phyloP scores from a whole-genome alignment of 192 early-diverging fungal species.

The Coemansia sp. region DNA sequence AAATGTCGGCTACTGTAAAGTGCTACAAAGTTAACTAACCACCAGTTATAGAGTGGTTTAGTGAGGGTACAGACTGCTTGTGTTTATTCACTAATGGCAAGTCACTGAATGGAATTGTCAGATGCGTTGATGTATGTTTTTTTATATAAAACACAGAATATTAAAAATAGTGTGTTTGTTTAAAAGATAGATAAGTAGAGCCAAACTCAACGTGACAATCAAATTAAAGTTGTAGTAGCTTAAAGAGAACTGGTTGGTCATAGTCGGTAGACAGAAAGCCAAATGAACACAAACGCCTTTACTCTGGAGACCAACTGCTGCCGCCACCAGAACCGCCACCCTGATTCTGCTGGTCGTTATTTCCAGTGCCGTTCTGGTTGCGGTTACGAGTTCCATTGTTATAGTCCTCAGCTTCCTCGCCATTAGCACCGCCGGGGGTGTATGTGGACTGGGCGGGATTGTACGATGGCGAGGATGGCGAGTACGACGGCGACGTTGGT shows the following conservation, averaged over 20 bases:
- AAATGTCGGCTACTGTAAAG: too few relatives aligned
- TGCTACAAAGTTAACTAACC: too few relatives aligned
- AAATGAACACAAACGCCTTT: neutral
- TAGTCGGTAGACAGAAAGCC: too few relatives aligned
- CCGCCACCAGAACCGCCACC: slow-evolving; percentile 11
- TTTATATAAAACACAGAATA: too few relatives aligned
- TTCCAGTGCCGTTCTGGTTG: slow-evolving; percentile 10
- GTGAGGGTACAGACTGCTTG: too few relatives aligned
- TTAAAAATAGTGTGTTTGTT: too few relatives aligned
- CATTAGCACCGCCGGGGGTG: slow-evolving; percentile 28
- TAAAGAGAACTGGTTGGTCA: too few relatives aligned
- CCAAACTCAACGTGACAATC: neutral
- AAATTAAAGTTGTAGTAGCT: neutral
- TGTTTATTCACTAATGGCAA: too few relatives aligned
- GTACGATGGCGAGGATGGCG: slow-evolving; percentile 73
- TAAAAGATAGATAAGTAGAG: too few relatives aligned
- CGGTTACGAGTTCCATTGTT: slow-evolving; percentile 6
- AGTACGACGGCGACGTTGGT: slow-evolving; percentile 74
- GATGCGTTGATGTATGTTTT: too few relatives aligned
- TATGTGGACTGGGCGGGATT: slow-evolving; percentile 53
- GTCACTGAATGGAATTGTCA: too few relatives aligned
- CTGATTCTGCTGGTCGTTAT: slow-evolving; percentile 1
- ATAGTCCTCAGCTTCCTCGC: slow-evolving; percentile 6
- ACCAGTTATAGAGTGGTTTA: too few relatives aligned
- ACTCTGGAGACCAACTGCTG: slow-evolving; percentile 51